Conservation (phyloP, 2,329 filamentous ascomycete species). For the Monilinia vaccinii-corymbosi region DNA sequence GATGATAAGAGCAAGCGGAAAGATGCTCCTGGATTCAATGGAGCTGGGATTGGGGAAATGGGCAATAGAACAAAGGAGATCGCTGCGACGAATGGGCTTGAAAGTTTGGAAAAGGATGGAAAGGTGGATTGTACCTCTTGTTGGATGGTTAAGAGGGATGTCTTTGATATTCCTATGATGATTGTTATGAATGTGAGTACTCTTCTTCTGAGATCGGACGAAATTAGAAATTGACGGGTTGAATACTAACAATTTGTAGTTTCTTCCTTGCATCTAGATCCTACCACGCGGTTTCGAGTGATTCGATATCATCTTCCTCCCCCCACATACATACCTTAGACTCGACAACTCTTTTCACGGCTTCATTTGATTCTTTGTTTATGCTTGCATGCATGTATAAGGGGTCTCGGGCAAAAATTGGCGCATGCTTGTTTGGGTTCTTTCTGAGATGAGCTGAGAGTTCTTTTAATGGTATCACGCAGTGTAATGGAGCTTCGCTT, state of each 20-base stretch:
- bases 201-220: constrained; percentile 10
- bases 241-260: constrained; percentile 24
- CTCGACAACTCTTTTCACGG: neutral
- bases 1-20: constrained; percentile 15
- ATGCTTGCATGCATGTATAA: neutral
- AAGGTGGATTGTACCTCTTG: constrained; percentile 93
- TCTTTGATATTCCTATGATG: constrained; percentile 97
- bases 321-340: neutral
- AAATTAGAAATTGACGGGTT: neutral
- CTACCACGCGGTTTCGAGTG: neutral
- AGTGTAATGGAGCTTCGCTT: neutral
- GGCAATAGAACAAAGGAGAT: constrained; percentile 54
- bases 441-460: neutral
- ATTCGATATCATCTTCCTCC: neutral
- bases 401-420: neutral
- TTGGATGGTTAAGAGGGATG: constrained; percentile 94
- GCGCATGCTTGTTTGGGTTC: neutral
- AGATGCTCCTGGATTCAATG: neutral
- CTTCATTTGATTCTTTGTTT: neutral
- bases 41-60: constrained; percentile 26
- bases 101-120: constrained; percentile 73
- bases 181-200: constrained; percentile 92
- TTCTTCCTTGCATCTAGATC: constrained; percentile 37
- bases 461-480: neutral
- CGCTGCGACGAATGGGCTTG: constrained; percentile 69